Base-by-base conservation (phyloP, 176 grass and related monocot genomes). In the Melocanna baccifera region DNA sequence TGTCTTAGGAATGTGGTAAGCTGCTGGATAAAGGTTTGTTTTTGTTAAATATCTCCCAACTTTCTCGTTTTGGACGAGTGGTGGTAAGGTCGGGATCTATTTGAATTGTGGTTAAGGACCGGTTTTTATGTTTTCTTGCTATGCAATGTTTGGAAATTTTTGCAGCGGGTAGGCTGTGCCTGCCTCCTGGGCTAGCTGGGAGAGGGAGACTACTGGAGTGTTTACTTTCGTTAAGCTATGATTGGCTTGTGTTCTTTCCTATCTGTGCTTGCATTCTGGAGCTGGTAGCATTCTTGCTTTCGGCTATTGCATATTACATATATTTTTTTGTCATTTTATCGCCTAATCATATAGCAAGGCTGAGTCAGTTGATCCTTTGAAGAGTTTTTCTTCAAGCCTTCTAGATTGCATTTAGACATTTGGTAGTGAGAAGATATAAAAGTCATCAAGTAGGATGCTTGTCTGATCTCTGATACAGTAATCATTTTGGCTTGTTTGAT, bases 141-240 rank as follows among this genome's bases (percentile, higher is more conserved):
- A 85, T 91, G 82, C 82, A 80, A 85, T 64, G 50, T 78, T 73
- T 66, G 67, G 83, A 68, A 88, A 87, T 62, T 88, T 85, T 88
- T 88, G 82, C 88, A 82, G 86, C 45, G 1, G 1, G n/a, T 84
- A 87, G 78, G 77, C 11, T 77, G 41, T 88, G 71, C 77, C 77
- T 9, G 64, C 48, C 7, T 73, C 57, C 81, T 28, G 37, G 90
- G 45, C 19, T 78, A 85, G 82, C 82, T 85, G 86, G 73, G 66
- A 59, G 30, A 59, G 71, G 29, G 29, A 72, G 29, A 82, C 43
- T 81, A 6, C 48, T 85, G 39, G 53, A 90, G 56, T 76, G 78
- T 83, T 80, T 75, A 69, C 42, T 68, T 79, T 43, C 1, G 11
- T n/a, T 71, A 28, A 56, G 20, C 12, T 70, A 59, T 73, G 71